Base-by-base conservation (phyloP, 2,329 filamentous ascomycete species). In the Talaromyces sp. region DNA sequence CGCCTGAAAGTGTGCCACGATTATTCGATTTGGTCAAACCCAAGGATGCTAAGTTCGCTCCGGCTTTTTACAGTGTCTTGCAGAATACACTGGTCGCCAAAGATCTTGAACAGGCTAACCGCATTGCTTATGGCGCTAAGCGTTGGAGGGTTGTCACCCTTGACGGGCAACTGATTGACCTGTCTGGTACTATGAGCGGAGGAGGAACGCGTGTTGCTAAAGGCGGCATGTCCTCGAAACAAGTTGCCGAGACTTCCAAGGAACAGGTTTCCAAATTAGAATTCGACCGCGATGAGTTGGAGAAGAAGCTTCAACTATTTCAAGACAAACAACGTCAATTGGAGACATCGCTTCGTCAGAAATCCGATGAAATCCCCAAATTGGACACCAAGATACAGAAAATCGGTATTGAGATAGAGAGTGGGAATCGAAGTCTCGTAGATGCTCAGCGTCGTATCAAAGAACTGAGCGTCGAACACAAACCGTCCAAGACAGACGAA, bases 121-220 rank as follows among this genome's bases (percentile, higher is more conserved):
- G 95, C 56, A 97, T 99, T 70, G 95, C 95, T 7, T 99, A 98
- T 73, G 94, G 95, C 49, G 91, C 91, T 54, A 91, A 89, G 81
- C 84, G 95, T 77, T 99, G 95, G 95, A 89, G 95, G 69, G 95
- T 99, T 2, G 95, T 99, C 47, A 99, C 95, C 0, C 86, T 99
- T 1, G 92, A 93, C 67, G 95, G 95, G 58, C 93, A 97, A 77
- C 85, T 99, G 61, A 98, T 99, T 70, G 95, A 99, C 80, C 96
- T 96, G 76, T 97, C 94, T 0, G 95, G 95, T 83, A 98, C 95
- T 40, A 98, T 99, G 95, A 97, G 92, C 66, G 95, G 95, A 82
- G 95, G 95, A 83, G 95, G 95, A 65, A 94, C 88, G 54, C 91
- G 91, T 17, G 91, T 95, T 65, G 93, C 94, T 72, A 92, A 89